A percentile compares a stretch with the other conserved stretches of the same genome.
Conservation (phyloP, 2,329 filamentous ascomycete genomes). For the Exophiala sp. region DNA sequence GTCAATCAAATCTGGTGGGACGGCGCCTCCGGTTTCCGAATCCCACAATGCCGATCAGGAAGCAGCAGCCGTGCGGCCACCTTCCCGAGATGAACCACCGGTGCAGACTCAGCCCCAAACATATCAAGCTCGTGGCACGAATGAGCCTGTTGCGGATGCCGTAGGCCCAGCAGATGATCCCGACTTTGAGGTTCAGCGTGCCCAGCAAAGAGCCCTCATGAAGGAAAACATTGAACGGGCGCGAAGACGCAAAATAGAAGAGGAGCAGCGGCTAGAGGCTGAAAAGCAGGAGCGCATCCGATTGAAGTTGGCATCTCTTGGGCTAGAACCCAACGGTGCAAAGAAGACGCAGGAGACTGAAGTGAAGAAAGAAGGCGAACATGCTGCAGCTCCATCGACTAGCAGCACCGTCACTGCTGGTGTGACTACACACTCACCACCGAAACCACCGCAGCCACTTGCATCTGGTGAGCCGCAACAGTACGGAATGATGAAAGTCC, state of each 20-base stretch:
- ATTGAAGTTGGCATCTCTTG: slow-evolving; percentile 50
- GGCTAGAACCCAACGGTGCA: slow-evolving; percentile 18
- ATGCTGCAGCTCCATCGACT: slow-evolving; percentile 24
- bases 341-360: slow-evolving; percentile 8
- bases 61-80: slow-evolving; percentile 32
- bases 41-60: slow-evolving; percentile 31
- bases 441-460: slow-evolving; percentile 54
- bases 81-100: slow-evolving; percentile 25
- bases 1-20: slow-evolving; percentile 49
- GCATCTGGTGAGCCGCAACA: slow-evolving; percentile 53
- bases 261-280: slow-evolving; percentile 52
- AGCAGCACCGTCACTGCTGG: slow-evolving; percentile 30
- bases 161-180: slow-evolving; percentile 17
- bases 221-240: slow-evolving; percentile 54
- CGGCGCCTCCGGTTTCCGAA: slow-evolving; percentile 38
- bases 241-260: slow-evolving; percentile 49
- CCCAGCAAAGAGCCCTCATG: slow-evolving; percentile 55
- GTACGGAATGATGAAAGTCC: slow-evolving; percentile 58
- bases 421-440: slow-evolving; percentile 45
- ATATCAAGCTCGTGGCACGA: slow-evolving; percentile 31
- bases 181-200: slow-evolving; percentile 25
- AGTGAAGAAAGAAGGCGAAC: slow-evolving; percentile 23
- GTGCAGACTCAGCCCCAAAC: slow-evolving; percentile 26
- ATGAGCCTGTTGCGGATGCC: slow-evolving; percentile 30
- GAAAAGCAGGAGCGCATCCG: slow-evolving; percentile 54